A percentile compares a stretch with the other conserved stretches of the same genome.
Conservation (phyloP, 1,284 basidiomycete species). For the Salmacisia buchloeana region DNA sequence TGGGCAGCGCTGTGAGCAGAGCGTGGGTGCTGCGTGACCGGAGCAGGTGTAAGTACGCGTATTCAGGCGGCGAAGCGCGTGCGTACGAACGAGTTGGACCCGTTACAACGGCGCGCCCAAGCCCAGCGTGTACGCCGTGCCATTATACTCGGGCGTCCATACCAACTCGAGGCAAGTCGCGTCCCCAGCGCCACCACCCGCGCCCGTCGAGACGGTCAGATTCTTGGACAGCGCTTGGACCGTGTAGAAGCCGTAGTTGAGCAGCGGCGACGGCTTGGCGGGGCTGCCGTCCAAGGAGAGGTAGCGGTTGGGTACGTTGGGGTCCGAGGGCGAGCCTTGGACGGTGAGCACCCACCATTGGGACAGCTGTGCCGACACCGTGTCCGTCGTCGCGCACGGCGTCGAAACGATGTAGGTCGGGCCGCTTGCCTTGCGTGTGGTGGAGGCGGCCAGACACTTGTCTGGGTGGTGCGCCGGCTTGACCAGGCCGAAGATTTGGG, state of each 20-base stretch:
- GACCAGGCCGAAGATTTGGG: not conserved
- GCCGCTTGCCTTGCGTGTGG: not conserved
- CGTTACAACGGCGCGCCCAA: too few species aligned
- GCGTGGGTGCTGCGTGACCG: too few species aligned
- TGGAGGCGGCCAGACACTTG: not conserved
- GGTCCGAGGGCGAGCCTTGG: not conserved
- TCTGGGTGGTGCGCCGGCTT: not conserved
- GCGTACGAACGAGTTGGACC: too few species aligned
- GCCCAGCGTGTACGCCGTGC: too few species aligned
- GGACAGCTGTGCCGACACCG: not conserved
- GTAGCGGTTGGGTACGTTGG: not conserved
- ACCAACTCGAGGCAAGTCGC: too few species aligned
- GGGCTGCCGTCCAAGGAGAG: not conserved
- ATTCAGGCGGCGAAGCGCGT: too few species aligned
- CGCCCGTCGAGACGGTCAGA: too few species aligned
- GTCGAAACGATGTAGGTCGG: not conserved
- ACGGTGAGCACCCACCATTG: slow-evolving; percentile 2
- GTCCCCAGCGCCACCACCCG: too few species aligned
- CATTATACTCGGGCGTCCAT: too few species aligned
- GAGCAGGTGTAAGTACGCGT: too few species aligned
- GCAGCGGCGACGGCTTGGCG: not conserved
- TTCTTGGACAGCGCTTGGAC: slow-evolving; percentile 1
- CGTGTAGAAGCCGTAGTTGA: not conserved
- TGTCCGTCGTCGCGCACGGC: not conserved
- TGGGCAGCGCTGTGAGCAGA: too few species aligned